These are phyloP conservation scores for Aureobasidium sp. DNA, from an alignment of 2,329 filamentous ascomycete species.

Conservation along the genomic window DNA sequence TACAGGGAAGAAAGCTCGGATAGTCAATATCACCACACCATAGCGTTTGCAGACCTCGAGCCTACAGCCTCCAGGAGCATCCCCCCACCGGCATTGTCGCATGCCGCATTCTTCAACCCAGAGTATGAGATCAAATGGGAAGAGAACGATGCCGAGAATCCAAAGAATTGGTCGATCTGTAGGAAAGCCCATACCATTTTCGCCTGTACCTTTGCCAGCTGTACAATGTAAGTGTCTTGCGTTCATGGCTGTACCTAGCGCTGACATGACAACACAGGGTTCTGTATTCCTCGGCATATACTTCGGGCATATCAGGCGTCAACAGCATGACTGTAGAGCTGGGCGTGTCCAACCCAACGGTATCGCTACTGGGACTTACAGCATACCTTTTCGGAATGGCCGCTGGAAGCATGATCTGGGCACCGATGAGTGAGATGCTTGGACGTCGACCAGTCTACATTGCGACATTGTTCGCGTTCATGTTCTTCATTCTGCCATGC, in stretches of 20 bases:
- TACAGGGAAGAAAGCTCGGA: not conserved
- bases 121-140: conserved; percentile 1
- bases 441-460: conserved; percentile 13
- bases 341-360: not conserved
- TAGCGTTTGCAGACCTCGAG: conserved; percentile 9
- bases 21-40: not conserved
- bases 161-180: conserved; percentile 6
- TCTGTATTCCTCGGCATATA: conserved; percentile 10
- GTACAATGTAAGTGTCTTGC: not conserved
- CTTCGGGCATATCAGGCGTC: not conserved
- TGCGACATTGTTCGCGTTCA: not conserved
- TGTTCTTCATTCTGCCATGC: conserved; percentile 10
- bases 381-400: conserved; percentile 15
- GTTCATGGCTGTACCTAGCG: not conserved
- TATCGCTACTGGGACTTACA: conserved; percentile 3
- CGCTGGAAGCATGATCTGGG: conserved; percentile 12
- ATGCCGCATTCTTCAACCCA: not conserved
- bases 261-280: not conserved
- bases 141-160: not conserved
- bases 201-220: not conserved
- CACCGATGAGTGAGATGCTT: conserved; percentile 12
- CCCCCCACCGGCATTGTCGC: not conserved
- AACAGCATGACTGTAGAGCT: conserved; percentile 5
- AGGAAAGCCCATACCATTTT: conserved; percentile 2
- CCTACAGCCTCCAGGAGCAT: conserved; percentile 5